These are phyloP conservation scores for Ustilaginoidea virens DNA, from an alignment of 2,329 filamentous ascomycete species.

Conservation along the genomic window DNA sequence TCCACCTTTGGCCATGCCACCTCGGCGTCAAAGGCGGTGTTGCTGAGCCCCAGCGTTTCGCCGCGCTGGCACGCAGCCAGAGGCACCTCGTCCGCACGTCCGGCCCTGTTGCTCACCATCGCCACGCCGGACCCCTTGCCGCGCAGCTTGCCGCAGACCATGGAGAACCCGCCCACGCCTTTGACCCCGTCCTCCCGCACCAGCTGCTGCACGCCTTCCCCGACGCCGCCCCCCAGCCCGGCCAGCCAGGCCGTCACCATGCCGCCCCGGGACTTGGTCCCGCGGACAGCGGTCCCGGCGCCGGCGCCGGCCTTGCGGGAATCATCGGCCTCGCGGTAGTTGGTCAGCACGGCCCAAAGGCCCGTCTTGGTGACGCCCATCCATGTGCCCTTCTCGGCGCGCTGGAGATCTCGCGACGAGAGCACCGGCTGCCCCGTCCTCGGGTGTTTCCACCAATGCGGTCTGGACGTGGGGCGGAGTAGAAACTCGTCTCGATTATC, in stretches of 20 bases:
- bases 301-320: conserved; percentile 31
- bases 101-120: conserved; percentile 46
- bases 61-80: conserved; percentile 37
- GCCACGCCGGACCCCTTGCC: conserved; percentile 35
- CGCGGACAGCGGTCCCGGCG: conserved; percentile 35
- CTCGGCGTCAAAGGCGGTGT: conserved; percentile 39
- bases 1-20: conserved; percentile 46
- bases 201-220: conserved; percentile 35
- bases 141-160: conserved; percentile 47
- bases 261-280: conserved; percentile 41
- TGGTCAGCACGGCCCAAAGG: conserved; percentile 48
- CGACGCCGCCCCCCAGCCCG: conserved; percentile 27
- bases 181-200: conserved; percentile 36
- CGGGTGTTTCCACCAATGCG: conserved; percentile 45
- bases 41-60: conserved; percentile 45
- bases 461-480: conserved; percentile 45
- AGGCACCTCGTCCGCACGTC: conserved; percentile 36
- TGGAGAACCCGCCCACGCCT: conserved; percentile 50
- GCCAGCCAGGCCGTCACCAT: conserved; percentile 50
- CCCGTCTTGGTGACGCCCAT: conserved; percentile 45
- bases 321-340: conserved; percentile 49
- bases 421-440: conserved; percentile 30
- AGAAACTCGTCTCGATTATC: conserved; percentile 68
- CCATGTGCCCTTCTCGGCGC: conserved; percentile 50
- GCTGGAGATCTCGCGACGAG: conserved; percentile 45